Base-by-base conservation (phyloP, 2,329 filamentous ascomycete genomes). In the Trichoderma afroharzianum region DNA sequence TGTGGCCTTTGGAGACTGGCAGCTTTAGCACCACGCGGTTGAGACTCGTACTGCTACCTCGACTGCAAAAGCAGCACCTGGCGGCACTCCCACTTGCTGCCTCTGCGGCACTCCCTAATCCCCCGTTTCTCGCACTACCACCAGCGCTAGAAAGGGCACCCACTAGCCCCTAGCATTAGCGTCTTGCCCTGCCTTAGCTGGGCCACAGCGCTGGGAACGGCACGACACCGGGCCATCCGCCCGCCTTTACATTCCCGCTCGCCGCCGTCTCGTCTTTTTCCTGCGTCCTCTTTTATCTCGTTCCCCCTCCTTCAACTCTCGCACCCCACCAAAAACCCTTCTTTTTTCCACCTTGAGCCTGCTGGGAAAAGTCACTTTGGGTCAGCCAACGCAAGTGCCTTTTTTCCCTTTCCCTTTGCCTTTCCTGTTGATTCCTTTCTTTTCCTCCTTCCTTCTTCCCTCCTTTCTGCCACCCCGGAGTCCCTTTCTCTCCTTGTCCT, bases 181-280 rank as follows among this genome's bases (percentile, higher is more conserved):
- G 71, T 55, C 57, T 33, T 72, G 71, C 67, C 71, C 71, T 72
- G 71, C 71, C 71, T 72, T 72, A 72, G 71, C 71, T 78, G 75
- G 76, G 77, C 77, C 78, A 76, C 76, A 74, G 78, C 74, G 76
- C 77, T 81, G 80, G 79, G 79, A 80, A 77, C 79, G 80, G 78
- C 80, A 78, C 79, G 79, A 80, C 79, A 79, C 79, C 78, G 78
- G 79, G 73, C 80, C 77, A 80, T 78, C 79, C 79, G 78, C 76
- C 79, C 78, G 74, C 74, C 77, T 77, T 78, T 79, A 76, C 80
- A 79, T 80, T 81, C 80, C 80, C 79, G 78, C 75, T 73, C 71
- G 68, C 72, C 63, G 73, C 71, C 71, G 66, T 71, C 62, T 63
- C 68, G 47, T 71, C 32, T 57, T 63, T 62, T 71, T 71, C 58